Evolutionary conservation across 1,284 basidiomycete species (phyloP).

Genomic region (Boletellus deceptivus): DNA sequence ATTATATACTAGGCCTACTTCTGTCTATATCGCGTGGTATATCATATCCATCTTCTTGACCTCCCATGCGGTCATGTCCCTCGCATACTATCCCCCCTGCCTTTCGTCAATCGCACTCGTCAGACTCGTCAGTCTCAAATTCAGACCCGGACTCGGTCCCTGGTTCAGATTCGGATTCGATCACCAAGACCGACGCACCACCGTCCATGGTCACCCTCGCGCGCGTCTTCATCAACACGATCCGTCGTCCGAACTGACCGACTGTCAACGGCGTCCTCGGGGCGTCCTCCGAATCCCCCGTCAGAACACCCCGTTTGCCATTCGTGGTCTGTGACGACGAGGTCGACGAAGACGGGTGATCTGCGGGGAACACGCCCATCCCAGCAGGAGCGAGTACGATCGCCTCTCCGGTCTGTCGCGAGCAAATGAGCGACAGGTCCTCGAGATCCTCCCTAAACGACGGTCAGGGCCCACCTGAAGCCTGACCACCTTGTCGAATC

Average conservation of each 20-base stretch:
- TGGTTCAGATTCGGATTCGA: slow-evolving; percentile 13
- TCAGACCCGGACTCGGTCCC: too few species aligned
- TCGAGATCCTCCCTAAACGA: too few species aligned
- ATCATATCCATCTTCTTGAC: too few species aligned
- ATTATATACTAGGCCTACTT: too few species aligned
- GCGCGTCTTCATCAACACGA: slow-evolving; percentile 54
- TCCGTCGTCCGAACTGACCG: slow-evolving; percentile 47
- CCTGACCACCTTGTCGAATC: slow-evolving; percentile 59
- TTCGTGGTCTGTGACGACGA: too few species aligned
- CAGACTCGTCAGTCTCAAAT: too few species aligned
- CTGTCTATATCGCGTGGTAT: too few species aligned
- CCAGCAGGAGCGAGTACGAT: slow-evolving; percentile 58
- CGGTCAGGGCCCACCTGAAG: slow-evolving; percentile 44
- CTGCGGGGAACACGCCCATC: slow-evolving; percentile 37
- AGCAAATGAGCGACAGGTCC: neutral
- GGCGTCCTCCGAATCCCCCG: too few species aligned
- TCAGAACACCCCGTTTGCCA: too few species aligned
- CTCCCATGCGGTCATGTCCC: too few species aligned
- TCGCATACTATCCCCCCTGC: neutral
- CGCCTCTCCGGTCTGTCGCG: slow-evolving; percentile 55
- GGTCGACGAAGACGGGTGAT: neutral
- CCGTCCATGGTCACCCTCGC: slow-evolving; percentile 58
- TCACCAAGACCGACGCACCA: slow-evolving; percentile 54
- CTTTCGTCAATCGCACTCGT: neutral
- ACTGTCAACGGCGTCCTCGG: slow-evolving; percentile 1